Evolutionary conservation across 441 rosid genomes (phyloP).

Genomic region (Pelargonium fulgidum): DNA sequence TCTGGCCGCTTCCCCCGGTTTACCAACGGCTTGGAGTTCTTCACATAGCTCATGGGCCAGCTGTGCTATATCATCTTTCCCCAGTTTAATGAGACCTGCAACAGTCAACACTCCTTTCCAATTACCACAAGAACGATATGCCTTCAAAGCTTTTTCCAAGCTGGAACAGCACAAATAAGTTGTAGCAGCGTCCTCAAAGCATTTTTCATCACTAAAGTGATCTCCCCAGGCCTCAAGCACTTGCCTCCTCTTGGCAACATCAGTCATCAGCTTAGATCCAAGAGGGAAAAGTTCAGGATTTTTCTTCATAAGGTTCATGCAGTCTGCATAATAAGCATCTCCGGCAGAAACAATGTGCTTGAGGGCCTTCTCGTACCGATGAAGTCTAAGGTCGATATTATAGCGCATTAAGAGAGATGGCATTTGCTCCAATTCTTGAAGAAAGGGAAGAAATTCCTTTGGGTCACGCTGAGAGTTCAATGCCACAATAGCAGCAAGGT

Average conservation of each 20-base stretch:
- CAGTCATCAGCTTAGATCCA: slow-evolving; percentile 67
- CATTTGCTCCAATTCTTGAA: slow-evolving; percentile 71
- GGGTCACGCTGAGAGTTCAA: slow-evolving; percentile 90
- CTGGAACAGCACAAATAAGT: slow-evolving; percentile 66
- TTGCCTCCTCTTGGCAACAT: slow-evolving; percentile 45
- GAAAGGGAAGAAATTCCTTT: slow-evolving; percentile 96
- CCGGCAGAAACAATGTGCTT: slow-evolving; percentile 75
- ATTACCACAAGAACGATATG: slow-evolving; percentile 72
- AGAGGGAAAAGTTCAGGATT: slow-evolving; percentile 74
- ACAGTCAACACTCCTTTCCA: slow-evolving; percentile 86
- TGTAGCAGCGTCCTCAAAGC: slow-evolving; percentile 82
- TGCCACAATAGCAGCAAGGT: slow-evolving; percentile 96
- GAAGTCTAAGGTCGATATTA: slow-evolving; percentile 70
- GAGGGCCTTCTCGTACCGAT: slow-evolving; percentile 77
- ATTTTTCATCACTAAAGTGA: slow-evolving; percentile 61
- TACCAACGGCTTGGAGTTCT: slow-evolving; percentile 89
- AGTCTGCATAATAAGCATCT: slow-evolving; percentile 55
- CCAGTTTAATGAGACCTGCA: slow-evolving; percentile 70
- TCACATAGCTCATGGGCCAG: slow-evolving; percentile 78
- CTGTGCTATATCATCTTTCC: slow-evolving; percentile 53
- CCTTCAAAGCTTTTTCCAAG: slow-evolving; percentile 73
- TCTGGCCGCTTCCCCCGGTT: slow-evolving; percentile 89
- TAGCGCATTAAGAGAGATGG: slow-evolving; percentile 63
- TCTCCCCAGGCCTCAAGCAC: slow-evolving; percentile 92
- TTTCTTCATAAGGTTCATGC: slow-evolving; percentile 67